phyloP scores from a whole-genome alignment of 768 basidiomycete species.

The Sporobolomyces phaffii region DNA sequence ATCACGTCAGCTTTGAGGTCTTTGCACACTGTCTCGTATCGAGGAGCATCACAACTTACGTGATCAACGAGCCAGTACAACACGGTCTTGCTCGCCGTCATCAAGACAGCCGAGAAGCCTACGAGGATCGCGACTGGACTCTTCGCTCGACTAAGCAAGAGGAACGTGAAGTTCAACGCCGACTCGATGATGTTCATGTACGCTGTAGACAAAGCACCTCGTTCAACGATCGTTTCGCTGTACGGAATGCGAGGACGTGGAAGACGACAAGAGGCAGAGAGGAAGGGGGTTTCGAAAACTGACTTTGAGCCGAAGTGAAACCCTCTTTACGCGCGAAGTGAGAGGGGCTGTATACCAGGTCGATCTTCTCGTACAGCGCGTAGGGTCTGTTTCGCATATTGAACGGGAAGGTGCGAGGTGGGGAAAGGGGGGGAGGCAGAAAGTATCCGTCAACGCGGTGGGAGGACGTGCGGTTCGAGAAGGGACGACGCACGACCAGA shows the following conservation, averaged over 20 bases:
- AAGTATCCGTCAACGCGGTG: not conserved
- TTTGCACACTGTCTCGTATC: not conserved
- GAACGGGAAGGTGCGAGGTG: too few species aligned
- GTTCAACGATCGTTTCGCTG: too few species aligned
- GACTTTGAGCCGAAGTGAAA: conserved; percentile 43
- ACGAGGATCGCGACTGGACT: conserved; percentile 43
- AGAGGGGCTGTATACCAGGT: conserved; percentile 42
- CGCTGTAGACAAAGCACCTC: conserved; percentile 23
- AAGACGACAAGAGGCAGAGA: not conserved
- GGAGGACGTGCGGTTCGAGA: too few species aligned
- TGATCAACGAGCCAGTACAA: conserved; percentile 25
- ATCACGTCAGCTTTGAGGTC: not conserved
- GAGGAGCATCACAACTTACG: not conserved
- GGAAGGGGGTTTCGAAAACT: not conserved
- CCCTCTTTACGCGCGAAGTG: conserved; percentile 41
- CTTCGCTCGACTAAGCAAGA: not conserved
- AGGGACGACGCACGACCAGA: conserved; percentile 43
- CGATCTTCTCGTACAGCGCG: conserved; percentile 29
- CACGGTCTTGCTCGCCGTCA: conserved; percentile 45
- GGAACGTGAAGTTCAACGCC: conserved; percentile 37
- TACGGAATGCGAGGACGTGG: too few species aligned
- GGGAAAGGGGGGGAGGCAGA: not conserved
- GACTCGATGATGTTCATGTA: conserved; percentile 45
- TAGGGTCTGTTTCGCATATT: not conserved
- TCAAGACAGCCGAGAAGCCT: conserved; percentile 43